Percentiles rank a stretch among this genome's conserved stretches.
phyloP scores from a whole-genome alignment of 805 yeast genomes.

The Hanseniaspora pseudoguilliermondii region DNA sequence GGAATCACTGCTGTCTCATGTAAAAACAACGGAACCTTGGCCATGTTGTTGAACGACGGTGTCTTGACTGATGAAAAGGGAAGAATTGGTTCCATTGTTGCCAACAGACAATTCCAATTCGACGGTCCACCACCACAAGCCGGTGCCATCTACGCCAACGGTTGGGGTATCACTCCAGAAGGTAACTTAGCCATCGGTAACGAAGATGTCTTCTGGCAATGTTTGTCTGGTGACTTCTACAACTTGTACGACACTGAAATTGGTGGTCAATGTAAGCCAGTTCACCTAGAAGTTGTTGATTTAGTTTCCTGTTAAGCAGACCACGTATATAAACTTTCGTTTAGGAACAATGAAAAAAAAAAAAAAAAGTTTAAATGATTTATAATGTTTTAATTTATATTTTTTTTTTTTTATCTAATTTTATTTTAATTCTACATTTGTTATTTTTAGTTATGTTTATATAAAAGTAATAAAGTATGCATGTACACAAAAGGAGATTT shows the following conservation, averaged over 20 bases:
- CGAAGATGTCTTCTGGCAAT: constrained; percentile 46
- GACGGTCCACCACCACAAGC: constrained; percentile 69
- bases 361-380: background rate
- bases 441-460: no score
- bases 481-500: no score
- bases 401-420: no score
- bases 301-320: constrained; percentile 28
- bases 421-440: background rate
- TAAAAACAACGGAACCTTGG: constrained; percentile 33
- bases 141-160: constrained; percentile 47
- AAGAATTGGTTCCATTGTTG: constrained; percentile 56
- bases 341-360: background rate
- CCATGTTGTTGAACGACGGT: constrained; percentile 37
- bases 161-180: constrained; percentile 41
- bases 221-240: constrained; percentile 55
- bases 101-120: constrained; percentile 63
- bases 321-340: background rate
- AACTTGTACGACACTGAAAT: constrained; percentile 48
- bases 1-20: constrained; percentile 27
- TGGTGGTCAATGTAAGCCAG: constrained; percentile 45
- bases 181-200: constrained; percentile 49
- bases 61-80: constrained; percentile 41
- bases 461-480: no score
- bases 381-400: no score
- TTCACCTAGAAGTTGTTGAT: constrained; percentile 39